Evolutionary conservation across 352 stramenopile genomes (phyloP), one percentile per base, ranked within the genome.

Genomic region (Globisporangium carolinianum): DNA sequence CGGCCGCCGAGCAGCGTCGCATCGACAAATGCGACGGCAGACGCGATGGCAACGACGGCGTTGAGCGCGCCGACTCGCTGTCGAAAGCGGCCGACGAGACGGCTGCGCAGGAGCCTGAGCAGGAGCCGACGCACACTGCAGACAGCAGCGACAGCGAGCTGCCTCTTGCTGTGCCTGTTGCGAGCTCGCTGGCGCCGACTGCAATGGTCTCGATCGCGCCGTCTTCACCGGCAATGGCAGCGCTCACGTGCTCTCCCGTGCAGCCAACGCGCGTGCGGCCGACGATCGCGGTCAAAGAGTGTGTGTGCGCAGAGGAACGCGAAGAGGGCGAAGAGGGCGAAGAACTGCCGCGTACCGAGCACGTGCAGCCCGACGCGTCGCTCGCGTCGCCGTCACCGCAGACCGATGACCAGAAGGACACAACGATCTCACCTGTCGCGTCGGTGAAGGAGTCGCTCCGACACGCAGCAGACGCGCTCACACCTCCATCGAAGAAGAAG

Each of bases 371-470:
- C 12, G 51, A 55, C 38, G 37, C 51, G 37, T 47, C 38, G 1
- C 17, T 50, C 0, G 10, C 50, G 14, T 47, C 54, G 24, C 51
- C 45, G 1, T 66, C 60, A 0, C 55, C 54, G 18, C 35, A 53
- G 12, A 50, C 55, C 14, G 60, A 62, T 12, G 55, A 61, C 14
- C 54, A 58, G 45, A 66, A 61, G 43, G 55, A 66, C 42, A 45
- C 53, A 38, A 60, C 59, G 15, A 65, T 65, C 49, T 65, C 59
- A 17, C 59, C 59, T 14, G 53, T 65, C 24, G 42, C 59, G 3
- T 55, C 59, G 4, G 35, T 65, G 52, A 65, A 65, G 42, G 58
- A 64, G 39, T 42, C 58, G 11, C 53, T 52, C 24, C 55, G 60
- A 24, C 52, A 65, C 32, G 39, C n/a, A 12, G 18, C 35, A 1